Base-by-base conservation (phyloP, 2,329 filamentous ascomycete genomes). In the Didymella pomorum region DNA sequence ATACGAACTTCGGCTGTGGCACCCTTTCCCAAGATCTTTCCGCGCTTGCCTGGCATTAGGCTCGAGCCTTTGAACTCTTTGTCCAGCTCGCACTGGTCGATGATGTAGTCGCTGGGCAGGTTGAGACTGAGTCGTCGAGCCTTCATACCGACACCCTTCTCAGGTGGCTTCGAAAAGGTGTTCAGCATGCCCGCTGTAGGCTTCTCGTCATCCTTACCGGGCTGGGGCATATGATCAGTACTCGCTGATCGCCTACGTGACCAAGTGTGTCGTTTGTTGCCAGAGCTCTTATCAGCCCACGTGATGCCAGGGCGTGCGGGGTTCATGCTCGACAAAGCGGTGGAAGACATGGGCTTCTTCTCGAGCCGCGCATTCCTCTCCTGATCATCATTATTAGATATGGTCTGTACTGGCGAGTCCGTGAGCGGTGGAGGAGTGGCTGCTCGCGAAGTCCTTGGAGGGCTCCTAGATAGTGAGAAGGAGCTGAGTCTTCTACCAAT, bases 1-100 rank as follows among this genome's bases (percentile, higher is more conserved):
- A 94, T 83, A 31, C 87, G 90, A 23, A 96, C 92, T 66, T 90
- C 89, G 42, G 91, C 92, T 6, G 91, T 93, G 11, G 91, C 90
- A 41, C 93, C 93, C 76, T 91, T 91, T 60, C 92, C 93, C 7
- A 96, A 81, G 60, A 89, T 85, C 78, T 90, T 92, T 37, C 89
- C 88, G 68, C 90, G 86, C 41, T 87, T 87, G 9, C 90, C 89
- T 29, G 91, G 82, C 50, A 94, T 79, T 65, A 90, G 87, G 76
- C 87, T 89, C 9, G 76, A 74, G 61, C 72, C 89, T 61, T 89
- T 87, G 67, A 87, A 94, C 66, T 93, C 90, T 45, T 83, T 82
- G 59, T 86, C 82, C 4, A 94, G 81, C 50, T 91, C 87, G 25
- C 83, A 88, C 10, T 87, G 84, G 60, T 92, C 88, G 28, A 93